Base-by-base conservation (phyloP, 352 stramenopile genomes). In the Globisporangium perplexum region DNA sequence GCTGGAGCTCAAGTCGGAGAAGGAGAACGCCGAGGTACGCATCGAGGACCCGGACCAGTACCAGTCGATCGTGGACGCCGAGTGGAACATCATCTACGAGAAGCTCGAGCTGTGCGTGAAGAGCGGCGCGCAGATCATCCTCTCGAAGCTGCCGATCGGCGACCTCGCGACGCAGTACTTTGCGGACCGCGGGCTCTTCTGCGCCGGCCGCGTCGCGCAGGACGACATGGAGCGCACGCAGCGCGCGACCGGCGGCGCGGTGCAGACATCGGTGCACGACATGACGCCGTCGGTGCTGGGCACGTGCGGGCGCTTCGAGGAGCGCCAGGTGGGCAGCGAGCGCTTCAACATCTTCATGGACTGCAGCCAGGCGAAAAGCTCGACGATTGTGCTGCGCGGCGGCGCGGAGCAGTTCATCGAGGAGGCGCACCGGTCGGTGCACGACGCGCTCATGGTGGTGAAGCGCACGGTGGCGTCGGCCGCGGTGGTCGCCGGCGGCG, bases 41-140 rank as follows among this genome's bases (percentile, higher is more conserved):
- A 97, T 99, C 64, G 90, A 97, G 42, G 95, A 98, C 75, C 96
- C 96, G n/a, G 75, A 85, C 39, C 83, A 98, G 68, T 99, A 99
- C 83, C 97, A 99, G 81, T 97, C 88, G 49, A 99, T 99, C 67
- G 97, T 99, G 8, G 96, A 99, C 65, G 96, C 97, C 22, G 97
- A 99, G 77, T 99, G 97, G 97, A 94, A 97, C 66, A 98, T 99
- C 63, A 99, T 99, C 71, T 99, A 99, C 77, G 95, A 99, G 60
- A 99, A 99, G 71, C 80, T 98, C 36, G 90, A 97, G 23, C 68
- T 89, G 51, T 96, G 86, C 46, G 83, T 95, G 36, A 79, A 89
- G 42, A 96, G 74, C 47, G 95, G 96, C 20, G 96, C 95, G 55
- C 97, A 99, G 72, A 98, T 99, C 73, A 97, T 99, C 26, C 72